Conservation (phyloP, 495 filamentous ascomycete genomes). For the Beverwykella pulmonaria region DNA sequence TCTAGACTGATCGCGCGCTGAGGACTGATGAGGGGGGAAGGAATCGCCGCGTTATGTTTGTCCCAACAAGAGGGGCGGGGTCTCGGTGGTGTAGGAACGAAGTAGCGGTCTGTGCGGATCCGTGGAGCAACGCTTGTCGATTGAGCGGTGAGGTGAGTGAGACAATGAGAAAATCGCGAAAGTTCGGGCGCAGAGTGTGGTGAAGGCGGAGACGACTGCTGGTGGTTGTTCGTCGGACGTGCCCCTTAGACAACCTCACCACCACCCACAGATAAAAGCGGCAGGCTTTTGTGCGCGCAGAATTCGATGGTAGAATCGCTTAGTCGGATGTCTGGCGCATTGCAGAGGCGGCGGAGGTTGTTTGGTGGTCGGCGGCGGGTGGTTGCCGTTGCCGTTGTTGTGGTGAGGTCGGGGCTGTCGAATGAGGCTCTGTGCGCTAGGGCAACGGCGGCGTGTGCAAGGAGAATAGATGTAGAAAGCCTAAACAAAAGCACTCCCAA, state of each 20-base stretch:
- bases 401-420: slow-evolving; percentile 23
- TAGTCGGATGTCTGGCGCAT: slow-evolving; percentile 14
- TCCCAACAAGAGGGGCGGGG: no score
- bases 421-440: no score
- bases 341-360: not conserved
- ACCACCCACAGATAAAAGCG: not conserved
- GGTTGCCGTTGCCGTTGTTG: slow-evolving; percentile 8
- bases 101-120: no score
- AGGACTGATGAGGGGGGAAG: no score
- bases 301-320: not conserved
- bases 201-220: not conserved
- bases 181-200: not conserved
- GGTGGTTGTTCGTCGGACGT: not conserved
- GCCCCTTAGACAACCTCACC: not conserved
- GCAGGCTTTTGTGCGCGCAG: slow-evolving; percentile 8
- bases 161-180: not conserved
- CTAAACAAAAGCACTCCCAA: slow-evolving; percentile 11
- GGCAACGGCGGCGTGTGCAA: no score
- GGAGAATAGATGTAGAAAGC: slow-evolving; percentile 11
- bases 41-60: no score
- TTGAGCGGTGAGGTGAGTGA: not conserved
- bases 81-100: no score
- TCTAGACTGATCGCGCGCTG: no score
- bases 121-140: not conserved
- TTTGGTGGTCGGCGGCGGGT: slow-evolving; percentile 1